Evolutionary conservation across 2,329 filamentous ascomycete species (phyloP), one percentile per base, ranked within the genome.

Genomic region (Neonectria magnoliae): DNA sequence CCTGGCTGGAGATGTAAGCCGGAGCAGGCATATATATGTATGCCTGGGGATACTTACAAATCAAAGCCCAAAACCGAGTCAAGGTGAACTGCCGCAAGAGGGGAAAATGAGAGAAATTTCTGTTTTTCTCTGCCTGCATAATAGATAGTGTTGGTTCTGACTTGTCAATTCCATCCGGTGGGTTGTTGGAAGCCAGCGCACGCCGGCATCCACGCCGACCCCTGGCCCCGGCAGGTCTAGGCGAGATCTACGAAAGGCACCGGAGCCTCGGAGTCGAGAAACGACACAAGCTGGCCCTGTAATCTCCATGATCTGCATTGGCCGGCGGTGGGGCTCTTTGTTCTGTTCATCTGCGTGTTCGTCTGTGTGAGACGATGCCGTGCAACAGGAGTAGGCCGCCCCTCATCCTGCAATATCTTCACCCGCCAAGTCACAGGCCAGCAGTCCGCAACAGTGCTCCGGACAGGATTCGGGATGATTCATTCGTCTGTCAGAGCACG

Each of bases 301-400:
- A 70, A 70, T 73, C 64, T 73, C 69, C 68, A 71, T 58, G 62
- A 73, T 73, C 67, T 67, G 50, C 61, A 48, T 11, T 57, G 44
- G 56, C 18, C 13, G 48, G 48, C 27, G 10, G n/a, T 10, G 57
- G 54, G 60, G 36, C 42, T 41, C 59, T 57, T 60, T 20, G 20
- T 53, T 51, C 58, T 62, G 31, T 56, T 36, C 50, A 38, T 67
- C 56, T 45, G 25, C 53, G 38, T 22, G 18, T 31, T 50, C 38
- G 48, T 62, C 57, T 52, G 50, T 61, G 48, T 62, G 61, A 68
- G 68, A 67, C 61, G 65, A 60, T 42, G 50, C 47, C 25, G 55
- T 63, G 60, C 48, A 62, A 58, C 55, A 53, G 44, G 29, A 38
- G 51, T 8, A 57, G 18, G 60, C 27, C 10, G 44, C 48, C 10